Evolutionary conservation across 257 asterid genomes (phyloP), one percentile per base, ranked within the genome.

Genomic region (Ilex asprella): DNA sequence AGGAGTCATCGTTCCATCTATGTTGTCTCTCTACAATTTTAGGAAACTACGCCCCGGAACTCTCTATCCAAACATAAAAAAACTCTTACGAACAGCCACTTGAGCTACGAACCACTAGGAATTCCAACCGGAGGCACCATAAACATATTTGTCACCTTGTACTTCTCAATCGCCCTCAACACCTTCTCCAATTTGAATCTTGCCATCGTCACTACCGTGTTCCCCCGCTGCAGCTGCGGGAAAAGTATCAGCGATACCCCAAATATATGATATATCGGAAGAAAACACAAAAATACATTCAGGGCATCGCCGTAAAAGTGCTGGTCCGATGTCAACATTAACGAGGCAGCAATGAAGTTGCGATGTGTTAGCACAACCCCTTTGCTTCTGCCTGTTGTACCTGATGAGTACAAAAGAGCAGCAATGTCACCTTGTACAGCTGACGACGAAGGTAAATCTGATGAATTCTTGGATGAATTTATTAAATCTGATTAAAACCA

Each of bases 181-280:
- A 72, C 62, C 51, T 67, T 59, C 55, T 60, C 70, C 67, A 69
- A 66, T 10, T 60, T 79, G 11, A 62, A 63, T 62, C 16, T 61
- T 12, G 58, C 58, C 82, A 74, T 76, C 52, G 63, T 70, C 41
- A 76, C 87, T 65, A 66, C 81, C 30, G 60, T 10, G 44, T 71
- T 74, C 56, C 75, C 84, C 51, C 76, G 55, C 70, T 69, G 84
- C 32, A 79, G 59, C 76, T 71, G 82, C 6, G 78, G 72, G 12
- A 63, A 78, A 27, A 61, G 6, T 32, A 67, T 7, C 10, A 30
- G 66, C 35, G 73, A 56, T 64, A 76, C 32, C 5, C 77, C 79
- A 15, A 50, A 73, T 29, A 73, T 46, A 58, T 76, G 79, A 64
- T 70, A 78, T 78, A 75, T 16, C 3, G 82, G 81, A 2, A 76